Conservation (phyloP, 1,139 yeast species). For the Suhomyces maxii region DNA sequence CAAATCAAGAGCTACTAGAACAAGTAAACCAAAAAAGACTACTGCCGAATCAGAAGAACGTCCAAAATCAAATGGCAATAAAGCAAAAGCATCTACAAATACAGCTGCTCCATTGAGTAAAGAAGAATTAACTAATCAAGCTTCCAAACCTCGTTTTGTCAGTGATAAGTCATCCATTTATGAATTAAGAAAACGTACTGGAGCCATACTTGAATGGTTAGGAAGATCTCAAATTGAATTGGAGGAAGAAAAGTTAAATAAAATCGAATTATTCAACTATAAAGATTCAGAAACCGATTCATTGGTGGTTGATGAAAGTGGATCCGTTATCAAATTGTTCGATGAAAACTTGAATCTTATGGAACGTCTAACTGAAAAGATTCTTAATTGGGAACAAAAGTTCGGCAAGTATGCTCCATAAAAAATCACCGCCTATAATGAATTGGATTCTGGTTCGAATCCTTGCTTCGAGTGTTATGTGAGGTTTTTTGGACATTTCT, state of each 20-base stretch:
- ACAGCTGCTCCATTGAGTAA: constrained; percentile 22
- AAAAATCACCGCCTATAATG: neutral
- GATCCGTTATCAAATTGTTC: constrained; percentile 42
- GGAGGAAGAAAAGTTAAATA: constrained; percentile 63
- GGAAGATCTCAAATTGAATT: constrained; percentile 82
- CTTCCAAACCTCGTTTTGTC: constrained; percentile 82
- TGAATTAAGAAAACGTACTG: constrained; percentile 85
- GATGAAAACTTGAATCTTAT: constrained; percentile 62
- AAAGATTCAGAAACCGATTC: constrained; percentile 13
- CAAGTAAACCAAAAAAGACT: constrained; percentile 9
- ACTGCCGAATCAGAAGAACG: constrained; percentile 2
- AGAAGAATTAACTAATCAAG: constrained; percentile 54
- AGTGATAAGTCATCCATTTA: constrained; percentile 68
- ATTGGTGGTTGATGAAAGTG: constrained; percentile 33
- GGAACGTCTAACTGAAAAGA: constrained; percentile 68
- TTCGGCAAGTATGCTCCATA: constrained; percentile 58
- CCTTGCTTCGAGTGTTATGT: too few relatives aligned
- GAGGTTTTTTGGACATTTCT: neutral
- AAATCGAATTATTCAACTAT: constrained; percentile 47
- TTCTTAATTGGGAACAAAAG: constrained; percentile 75
- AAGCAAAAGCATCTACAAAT: constrained; percentile 10
- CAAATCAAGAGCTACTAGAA: constrained; percentile 8
- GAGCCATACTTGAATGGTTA: constrained; percentile 87
- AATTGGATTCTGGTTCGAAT: neutral
- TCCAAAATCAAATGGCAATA: constrained; percentile 5